Evolutionary conservation across 1,284 basidiomycete genomes (phyloP).

Genomic region (Schizophyllum commune): DNA sequence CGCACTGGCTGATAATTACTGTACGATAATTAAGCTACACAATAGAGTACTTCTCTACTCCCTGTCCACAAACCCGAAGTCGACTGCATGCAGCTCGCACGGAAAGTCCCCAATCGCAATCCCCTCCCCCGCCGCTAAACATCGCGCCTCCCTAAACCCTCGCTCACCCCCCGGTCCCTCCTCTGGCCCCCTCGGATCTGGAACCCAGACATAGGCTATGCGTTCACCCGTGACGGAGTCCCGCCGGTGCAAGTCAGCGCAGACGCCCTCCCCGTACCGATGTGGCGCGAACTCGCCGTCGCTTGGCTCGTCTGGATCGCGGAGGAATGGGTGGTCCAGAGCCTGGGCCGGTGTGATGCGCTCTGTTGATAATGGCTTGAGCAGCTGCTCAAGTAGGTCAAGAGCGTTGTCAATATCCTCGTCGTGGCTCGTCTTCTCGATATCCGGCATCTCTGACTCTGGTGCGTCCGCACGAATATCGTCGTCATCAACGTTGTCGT

Average conservation of each 20-base stretch:
- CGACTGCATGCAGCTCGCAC: slow-evolving; percentile 54
- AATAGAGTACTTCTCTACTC: too few species aligned
- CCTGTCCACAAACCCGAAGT: slow-evolving; percentile 10
- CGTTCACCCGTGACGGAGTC: slow-evolving; percentile 51
- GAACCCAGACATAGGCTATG: slow-evolving; percentile 34
- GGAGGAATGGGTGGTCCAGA: slow-evolving; percentile 73
- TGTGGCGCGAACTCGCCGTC: slow-evolving; percentile 67
- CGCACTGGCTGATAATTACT: too few species aligned
- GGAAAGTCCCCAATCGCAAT: slow-evolving; percentile 60
- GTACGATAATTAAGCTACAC: too few species aligned
- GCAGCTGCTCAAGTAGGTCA: slow-evolving; percentile 62
- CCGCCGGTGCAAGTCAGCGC: slow-evolving; percentile 47
- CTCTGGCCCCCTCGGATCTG: slow-evolving; percentile 18
- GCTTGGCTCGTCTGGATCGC: slow-evolving; percentile 25
- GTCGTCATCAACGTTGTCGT: slow-evolving; percentile 4
- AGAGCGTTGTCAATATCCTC: slow-evolving; percentile 60
- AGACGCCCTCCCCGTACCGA: slow-evolving; percentile 56
- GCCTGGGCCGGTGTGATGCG: slow-evolving; percentile 73
- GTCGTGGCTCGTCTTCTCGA: slow-evolving; percentile 28
- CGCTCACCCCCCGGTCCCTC: slow-evolving; percentile 12
- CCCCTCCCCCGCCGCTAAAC: slow-evolving; percentile 55
- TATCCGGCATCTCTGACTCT: neutral
- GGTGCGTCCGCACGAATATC: slow-evolving; percentile 2
- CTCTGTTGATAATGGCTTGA: slow-evolving; percentile 69
- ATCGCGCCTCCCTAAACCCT: slow-evolving; percentile 26